Conservation (phyloP, 495 filamentous ascomycete species). For the Penicillium coffeae region DNA sequence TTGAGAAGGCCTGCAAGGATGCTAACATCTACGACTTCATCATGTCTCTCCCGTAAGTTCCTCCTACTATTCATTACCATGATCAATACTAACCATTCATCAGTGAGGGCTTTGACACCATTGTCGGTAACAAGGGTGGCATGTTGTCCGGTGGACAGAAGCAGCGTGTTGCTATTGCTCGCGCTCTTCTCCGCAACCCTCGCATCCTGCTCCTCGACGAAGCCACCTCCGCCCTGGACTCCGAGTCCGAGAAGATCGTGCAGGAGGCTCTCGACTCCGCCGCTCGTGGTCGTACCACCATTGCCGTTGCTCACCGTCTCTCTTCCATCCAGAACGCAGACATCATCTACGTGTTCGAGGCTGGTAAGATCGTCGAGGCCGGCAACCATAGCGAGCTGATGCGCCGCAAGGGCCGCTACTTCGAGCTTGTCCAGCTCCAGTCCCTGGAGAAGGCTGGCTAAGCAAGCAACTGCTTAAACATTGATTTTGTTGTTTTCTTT, state of each 20-base stretch:
- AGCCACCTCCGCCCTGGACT: constrained; percentile 78
- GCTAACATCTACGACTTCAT: constrained; percentile 95
- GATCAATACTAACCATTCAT: constrained; percentile 12
- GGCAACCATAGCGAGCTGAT: constrained; percentile 70
- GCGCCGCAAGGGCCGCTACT: constrained; percentile 64
- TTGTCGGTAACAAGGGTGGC: constrained; percentile 72
- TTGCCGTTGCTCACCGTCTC: constrained; percentile 74
- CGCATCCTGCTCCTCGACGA: constrained; percentile 75
- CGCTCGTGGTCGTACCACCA: constrained; percentile 70
- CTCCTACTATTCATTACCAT: background rate
- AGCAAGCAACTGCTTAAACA: constrained; percentile 1
- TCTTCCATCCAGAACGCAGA: constrained; percentile 82
- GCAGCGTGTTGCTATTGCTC: constrained; percentile 74
- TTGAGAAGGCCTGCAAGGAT: constrained; percentile 74
- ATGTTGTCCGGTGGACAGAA: constrained; percentile 82
- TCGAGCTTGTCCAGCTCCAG: constrained; percentile 74
- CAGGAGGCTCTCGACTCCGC: constrained; percentile 75
- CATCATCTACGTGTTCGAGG: constrained; percentile 79
- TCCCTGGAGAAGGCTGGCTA: constrained; percentile 60
- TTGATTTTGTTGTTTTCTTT: background rate
- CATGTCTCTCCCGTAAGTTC: constrained; percentile 56
- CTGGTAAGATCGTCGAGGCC: constrained; percentile 67
- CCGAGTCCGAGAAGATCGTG: constrained; percentile 77
- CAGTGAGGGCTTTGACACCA: constrained; percentile 68
- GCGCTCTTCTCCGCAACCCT: constrained; percentile 68